Percentiles rank a stretch among this genome's conserved stretches.
phyloP scores from a whole-genome alignment of 257 asterid genomes.

The Primulina eburnea region DNA sequence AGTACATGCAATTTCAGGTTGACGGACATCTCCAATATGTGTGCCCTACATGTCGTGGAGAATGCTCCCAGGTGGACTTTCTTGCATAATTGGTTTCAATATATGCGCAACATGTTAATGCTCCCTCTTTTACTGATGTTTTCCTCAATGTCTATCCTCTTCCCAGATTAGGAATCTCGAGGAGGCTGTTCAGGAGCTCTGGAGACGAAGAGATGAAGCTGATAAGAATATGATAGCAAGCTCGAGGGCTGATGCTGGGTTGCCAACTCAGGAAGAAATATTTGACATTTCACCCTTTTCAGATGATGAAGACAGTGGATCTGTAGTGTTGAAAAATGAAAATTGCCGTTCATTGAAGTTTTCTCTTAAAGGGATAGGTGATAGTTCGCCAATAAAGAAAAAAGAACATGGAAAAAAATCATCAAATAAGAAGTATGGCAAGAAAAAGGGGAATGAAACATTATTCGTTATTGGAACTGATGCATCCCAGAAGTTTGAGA shows the following conservation, averaged over 20 bases:
- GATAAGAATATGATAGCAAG: constrained; percentile 78
- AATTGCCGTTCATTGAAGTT: constrained; percentile 69
- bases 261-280: constrained; percentile 90
- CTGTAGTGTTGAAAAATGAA: constrained; percentile 49
- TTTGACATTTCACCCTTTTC: constrained; percentile 77
- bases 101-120: constrained; percentile 4
- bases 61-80: constrained; percentile 67
- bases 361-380: constrained; percentile 71
- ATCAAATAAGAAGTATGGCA: constrained; percentile 60
- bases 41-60: constrained; percentile 93
- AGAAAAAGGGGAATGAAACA: constrained; percentile 51
- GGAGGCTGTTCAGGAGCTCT: constrained; percentile 94
- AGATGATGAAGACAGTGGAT: constrained; percentile 81
- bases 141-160: constrained; percentile 10
- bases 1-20: constrained; percentile 86
- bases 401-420: constrained; percentile 67
- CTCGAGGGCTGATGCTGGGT: constrained; percentile 91
- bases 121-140: constrained; percentile 6
- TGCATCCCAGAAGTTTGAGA: constrained; percentile 34
- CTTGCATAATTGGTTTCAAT: constrained; percentile 17
- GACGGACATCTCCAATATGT: constrained; percentile 86
- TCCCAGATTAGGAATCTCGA: constrained; percentile 69
- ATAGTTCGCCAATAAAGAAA: constrained; percentile 69
- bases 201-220: constrained; percentile 91
- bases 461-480: constrained; percentile 39